Base-by-base conservation (phyloP, 2,329 filamentous ascomycete species). In the Hortaea werneckii region DNA sequence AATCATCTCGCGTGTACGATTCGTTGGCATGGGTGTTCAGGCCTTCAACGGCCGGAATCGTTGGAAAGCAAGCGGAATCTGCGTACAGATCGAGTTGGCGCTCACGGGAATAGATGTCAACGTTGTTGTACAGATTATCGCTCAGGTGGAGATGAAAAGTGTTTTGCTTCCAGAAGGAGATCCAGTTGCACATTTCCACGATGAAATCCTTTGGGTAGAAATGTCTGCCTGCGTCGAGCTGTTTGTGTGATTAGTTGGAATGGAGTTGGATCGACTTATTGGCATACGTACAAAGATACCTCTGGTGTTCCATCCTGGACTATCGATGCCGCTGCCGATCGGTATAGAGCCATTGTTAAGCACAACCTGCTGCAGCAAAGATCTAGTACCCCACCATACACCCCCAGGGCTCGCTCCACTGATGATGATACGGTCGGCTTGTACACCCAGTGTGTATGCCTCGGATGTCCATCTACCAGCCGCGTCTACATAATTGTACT, bases 111-210 rank as follows among this genome's bases (percentile, higher is more conserved):
- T 78, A 77, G 32, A 35, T n/a, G 20, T 66, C 63, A 1, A 70
- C 63, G 32, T 75, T 76, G 38, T 74, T 70, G 55, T 70, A 70
- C 3, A 76, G 60, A 52, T 79, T 79, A 55, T 80, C 77, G 49
- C 71, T 77, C 3, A 78, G 65, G 54, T 80, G 77, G 12, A 79
- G 59, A 39, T 80, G 77, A 43, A 80, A 74, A 1, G 71, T 71
- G 50, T 78, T 79, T 51, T 79, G 71, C 54, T 80, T 80, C 64
- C 77, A 80, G 56, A 76, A 79, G 28, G 76, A 79, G 50, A 77
- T 72, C 58, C 79, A 80, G 0, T 71, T 68, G 58, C 77, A 80
- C 50, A 80, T 62, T n/a, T 79, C 76, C 37, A 69, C 65, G 11
- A 80, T 54, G 50, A 78, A 79, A 10, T 69, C 64, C 5, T 68